Percentiles rank a stretch among this genome's conserved stretches.
phyloP scores from a whole-genome alignment of 495 filamentous ascomycete genomes.

The Penicillium mononematosum region DNA sequence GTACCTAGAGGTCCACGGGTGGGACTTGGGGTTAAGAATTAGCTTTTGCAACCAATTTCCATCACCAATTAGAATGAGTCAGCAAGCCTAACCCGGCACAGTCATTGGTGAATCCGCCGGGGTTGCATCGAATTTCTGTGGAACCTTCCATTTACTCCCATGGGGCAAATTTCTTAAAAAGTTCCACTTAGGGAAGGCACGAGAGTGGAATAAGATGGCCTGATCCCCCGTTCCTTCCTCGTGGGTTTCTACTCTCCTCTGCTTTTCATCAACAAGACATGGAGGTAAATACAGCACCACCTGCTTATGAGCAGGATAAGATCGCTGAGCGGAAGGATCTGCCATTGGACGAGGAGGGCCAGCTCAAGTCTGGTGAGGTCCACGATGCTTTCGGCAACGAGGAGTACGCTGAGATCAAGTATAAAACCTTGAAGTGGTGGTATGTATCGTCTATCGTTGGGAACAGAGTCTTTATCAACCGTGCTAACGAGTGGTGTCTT shows the following conservation, averaged over 20 bases:
- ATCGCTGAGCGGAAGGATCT: conserved; percentile 20
- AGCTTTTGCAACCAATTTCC: background rate
- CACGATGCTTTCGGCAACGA: conserved; percentile 46
- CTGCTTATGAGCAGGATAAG: conserved; percentile 26
- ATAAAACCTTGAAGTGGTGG: conserved; percentile 51
- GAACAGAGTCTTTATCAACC: background rate
- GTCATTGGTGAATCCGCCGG: background rate
- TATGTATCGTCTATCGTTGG: conserved; percentile 19
- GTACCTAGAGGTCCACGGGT: no score
- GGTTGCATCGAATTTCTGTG: conserved; percentile 11
- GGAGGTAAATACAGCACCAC: conserved; percentile 24
- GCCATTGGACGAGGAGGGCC: conserved; percentile 31
- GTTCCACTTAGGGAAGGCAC: background rate
- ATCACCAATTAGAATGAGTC: conserved; percentile 14
- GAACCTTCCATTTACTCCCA: conserved; percentile 3
- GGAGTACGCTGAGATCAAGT: conserved; percentile 44
- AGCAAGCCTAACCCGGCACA: background rate
- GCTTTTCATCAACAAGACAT: conserved; percentile 14
- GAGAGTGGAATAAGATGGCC: conserved; percentile 5
- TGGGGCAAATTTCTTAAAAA: conserved; percentile 1
- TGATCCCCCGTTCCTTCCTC: background rate
- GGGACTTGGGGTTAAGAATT: background rate
- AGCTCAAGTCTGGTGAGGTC: conserved; percentile 35
- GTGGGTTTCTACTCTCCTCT: no score
- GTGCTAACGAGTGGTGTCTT: conserved; percentile 2